Percentiles rank a stretch among this genome's conserved stretches.
Conservation (phyloP, 1,139 yeast genomes). For the Candida freyschussii region DNA sequence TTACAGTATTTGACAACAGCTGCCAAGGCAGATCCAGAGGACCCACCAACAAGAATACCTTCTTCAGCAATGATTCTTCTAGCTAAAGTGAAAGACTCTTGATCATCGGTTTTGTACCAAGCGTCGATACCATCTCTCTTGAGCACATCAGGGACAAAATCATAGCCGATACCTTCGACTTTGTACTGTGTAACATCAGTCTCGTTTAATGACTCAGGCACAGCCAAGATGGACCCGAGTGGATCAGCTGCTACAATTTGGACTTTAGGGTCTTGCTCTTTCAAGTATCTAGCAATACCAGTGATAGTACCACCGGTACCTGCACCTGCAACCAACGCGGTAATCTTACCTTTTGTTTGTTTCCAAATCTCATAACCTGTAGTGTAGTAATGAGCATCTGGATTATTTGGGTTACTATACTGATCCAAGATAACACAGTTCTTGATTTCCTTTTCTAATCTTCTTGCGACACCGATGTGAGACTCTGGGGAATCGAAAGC, state of each 20-base stretch:
- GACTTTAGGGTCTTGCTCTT: slow-evolving; percentile 62
- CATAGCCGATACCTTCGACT: slow-evolving; percentile 92
- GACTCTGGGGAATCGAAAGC: slow-evolving; percentile 94
- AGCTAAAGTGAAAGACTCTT: slow-evolving; percentile 75
- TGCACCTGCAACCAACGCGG: slow-evolving; percentile 83
- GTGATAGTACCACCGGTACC: slow-evolving; percentile 86
- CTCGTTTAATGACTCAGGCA: slow-evolving; percentile 69
- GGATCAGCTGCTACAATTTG: slow-evolving; percentile 81
- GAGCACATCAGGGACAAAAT: slow-evolving; percentile 80
- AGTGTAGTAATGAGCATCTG: slow-evolving; percentile 78
- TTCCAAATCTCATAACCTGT: slow-evolving; percentile 87
- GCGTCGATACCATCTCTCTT: slow-evolving; percentile 61
- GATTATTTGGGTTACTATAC: slow-evolving; percentile 74
- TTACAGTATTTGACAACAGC: slow-evolving; percentile 73
- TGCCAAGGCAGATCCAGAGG: slow-evolving; percentile 80
- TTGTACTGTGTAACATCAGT: slow-evolving; percentile 56
- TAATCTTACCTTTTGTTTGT: slow-evolving; percentile 68
- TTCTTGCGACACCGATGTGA: slow-evolving; percentile 84
- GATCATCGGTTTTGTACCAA: slow-evolving; percentile 87
- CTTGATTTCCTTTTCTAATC: slow-evolving; percentile 78
- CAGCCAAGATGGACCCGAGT: slow-evolving; percentile 78
- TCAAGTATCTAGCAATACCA: slow-evolving; percentile 74
- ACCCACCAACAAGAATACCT: slow-evolving; percentile 86
- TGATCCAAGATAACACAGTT: slow-evolving; percentile 84
- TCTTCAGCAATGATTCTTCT: slow-evolving; percentile 81